A percentile compares a stretch with the other conserved stretches of the same genome.
These are phyloP conservation scores for Arachnomyces sp. DNA, from an alignment of 2,329 filamentous ascomycete species.

Conservation along the genomic window DNA sequence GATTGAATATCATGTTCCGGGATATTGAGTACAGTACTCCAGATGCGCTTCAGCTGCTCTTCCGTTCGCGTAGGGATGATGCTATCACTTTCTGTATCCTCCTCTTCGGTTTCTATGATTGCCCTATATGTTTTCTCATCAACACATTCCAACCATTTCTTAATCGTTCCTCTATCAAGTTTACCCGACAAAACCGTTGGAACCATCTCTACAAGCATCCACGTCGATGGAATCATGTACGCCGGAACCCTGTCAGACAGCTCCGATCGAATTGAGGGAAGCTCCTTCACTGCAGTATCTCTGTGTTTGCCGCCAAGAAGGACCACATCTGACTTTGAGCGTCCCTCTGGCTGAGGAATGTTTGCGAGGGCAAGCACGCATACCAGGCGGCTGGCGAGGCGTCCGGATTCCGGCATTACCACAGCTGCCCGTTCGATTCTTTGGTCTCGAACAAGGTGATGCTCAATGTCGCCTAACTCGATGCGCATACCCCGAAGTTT, in stretches of 20 bases:
- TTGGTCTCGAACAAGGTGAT: constrained; percentile 12
- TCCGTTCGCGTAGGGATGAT: constrained; percentile 14
- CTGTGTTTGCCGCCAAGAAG: neutral
- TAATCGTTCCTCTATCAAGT: constrained; percentile 16
- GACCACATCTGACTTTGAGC: no score
- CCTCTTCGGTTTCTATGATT: constrained; percentile 7
- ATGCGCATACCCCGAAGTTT: constrained; percentile 22
- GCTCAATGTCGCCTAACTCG: constrained; percentile 22
- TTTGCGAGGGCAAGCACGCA: constrained; percentile 5
- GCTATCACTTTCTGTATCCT: no score
- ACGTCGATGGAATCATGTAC: constrained; percentile 20
- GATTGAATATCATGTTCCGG: constrained; percentile 12
- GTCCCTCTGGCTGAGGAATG: neutral
- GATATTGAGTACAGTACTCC: constrained; percentile 17
- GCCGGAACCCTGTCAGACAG: constrained; percentile 14
- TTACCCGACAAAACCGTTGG: constrained; percentile 19
- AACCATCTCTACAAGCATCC: constrained; percentile 14
- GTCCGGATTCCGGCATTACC: constrained; percentile 27
- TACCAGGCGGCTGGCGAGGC: constrained; percentile 13
- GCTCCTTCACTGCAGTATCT: constrained; percentile 4
- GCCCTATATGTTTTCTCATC: neutral
- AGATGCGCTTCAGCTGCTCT: constrained; percentile 12
- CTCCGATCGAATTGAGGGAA: constrained; percentile 7
- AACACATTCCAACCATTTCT: constrained; percentile 10
- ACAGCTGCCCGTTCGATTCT: constrained; percentile 6